Percentiles rank a stretch among this genome's conserved stretches.
Conservation (phyloP, 2,329 filamentous ascomycete species). For the Paraconiothyrium sp. region DNA sequence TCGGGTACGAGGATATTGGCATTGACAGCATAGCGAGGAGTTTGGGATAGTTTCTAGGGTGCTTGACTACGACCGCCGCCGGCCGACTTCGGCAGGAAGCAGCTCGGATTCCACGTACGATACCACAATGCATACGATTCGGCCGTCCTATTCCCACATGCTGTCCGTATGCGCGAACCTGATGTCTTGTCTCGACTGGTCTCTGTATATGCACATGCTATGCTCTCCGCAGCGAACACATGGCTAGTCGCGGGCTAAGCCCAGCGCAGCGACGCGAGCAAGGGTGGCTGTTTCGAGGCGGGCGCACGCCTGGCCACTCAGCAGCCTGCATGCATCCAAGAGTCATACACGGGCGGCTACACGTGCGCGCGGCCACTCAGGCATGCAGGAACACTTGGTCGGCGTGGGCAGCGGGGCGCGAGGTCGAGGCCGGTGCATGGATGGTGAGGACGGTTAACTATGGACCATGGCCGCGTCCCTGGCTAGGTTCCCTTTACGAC, state of each 20-base stretch:
- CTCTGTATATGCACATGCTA: constrained; percentile 8
- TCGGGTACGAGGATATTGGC: constrained; percentile 13
- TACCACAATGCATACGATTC: not conserved
- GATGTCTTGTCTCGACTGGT: not conserved
- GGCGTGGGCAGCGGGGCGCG: constrained; percentile 12
- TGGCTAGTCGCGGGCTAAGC: not conserved
- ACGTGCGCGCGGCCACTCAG: constrained; percentile 40
- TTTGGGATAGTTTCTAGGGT: constrained; percentile 36
- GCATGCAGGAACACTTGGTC: constrained; percentile 44
- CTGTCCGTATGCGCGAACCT: not conserved
- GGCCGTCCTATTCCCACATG: not conserved
- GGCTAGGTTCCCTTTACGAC: constrained; percentile 7
- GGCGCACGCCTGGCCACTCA: constrained; percentile 32
- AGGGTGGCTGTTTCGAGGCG: constrained; percentile 8
- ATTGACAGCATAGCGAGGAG: constrained; percentile 49
- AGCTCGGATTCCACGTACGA: constrained; percentile 21
- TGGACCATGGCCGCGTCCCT: constrained; percentile 33
- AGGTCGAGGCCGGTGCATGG: constrained; percentile 21
- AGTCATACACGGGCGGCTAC: constrained; percentile 28
- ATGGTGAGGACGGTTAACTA: constrained; percentile 39
- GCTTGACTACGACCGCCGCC: constrained; percentile 16
- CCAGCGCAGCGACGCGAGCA: not conserved
- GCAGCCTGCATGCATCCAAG: constrained; percentile 31
- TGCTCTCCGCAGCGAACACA: constrained; percentile 8
- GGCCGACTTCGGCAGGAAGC: constrained; percentile 29